Conservation (phyloP, 768 basidiomycete genomes). For the Lactarius deliciosus region DNA sequence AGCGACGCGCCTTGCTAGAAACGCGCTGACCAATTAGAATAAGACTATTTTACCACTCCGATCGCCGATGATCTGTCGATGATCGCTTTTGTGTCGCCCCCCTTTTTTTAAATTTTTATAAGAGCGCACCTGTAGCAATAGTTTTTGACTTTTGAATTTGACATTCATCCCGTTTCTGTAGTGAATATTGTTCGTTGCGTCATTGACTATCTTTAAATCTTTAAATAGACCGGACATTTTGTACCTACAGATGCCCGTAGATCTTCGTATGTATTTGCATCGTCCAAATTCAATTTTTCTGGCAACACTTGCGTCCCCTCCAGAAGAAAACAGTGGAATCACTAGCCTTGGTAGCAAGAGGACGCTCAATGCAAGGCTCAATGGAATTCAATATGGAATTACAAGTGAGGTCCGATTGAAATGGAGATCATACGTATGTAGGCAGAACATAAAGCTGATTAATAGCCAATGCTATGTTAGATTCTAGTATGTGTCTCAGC, state of each 20-base stretch:
- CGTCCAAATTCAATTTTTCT: not conserved
- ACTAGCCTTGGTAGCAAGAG: constrained; percentile 21
- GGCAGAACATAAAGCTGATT: not conserved
- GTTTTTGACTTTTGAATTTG: constrained; percentile 9
- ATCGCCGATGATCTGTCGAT: not conserved
- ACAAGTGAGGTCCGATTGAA: constrained; percentile 26
- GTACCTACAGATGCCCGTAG: constrained; percentile 4
- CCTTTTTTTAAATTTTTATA: not conserved
- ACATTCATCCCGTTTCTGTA: constrained; percentile 6
- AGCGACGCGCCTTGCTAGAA: not conserved
- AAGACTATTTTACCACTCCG: not conserved
- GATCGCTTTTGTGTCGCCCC: constrained; percentile 4
- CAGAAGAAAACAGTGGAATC: not conserved
- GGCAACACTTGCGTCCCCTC: not conserved
- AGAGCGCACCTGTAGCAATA: constrained; percentile 21
- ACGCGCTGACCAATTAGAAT: not conserved
- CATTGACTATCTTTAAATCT: constrained; percentile 7
- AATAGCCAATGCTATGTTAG: not conserved
- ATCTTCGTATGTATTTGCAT: constrained; percentile 16
- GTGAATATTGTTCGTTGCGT: not conserved
- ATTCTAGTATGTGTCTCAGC: not conserved
- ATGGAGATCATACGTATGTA: not conserved
- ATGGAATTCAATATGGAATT: constrained; percentile 20
- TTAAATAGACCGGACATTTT: constrained; percentile 12
- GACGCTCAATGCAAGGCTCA: constrained; percentile 32